A percentile compares a stretch with the other conserved stretches of the same genome.
Evolutionary conservation across 495 filamentous ascomycete species (phyloP).

Genomic region (Neurospora intermedia): DNA sequence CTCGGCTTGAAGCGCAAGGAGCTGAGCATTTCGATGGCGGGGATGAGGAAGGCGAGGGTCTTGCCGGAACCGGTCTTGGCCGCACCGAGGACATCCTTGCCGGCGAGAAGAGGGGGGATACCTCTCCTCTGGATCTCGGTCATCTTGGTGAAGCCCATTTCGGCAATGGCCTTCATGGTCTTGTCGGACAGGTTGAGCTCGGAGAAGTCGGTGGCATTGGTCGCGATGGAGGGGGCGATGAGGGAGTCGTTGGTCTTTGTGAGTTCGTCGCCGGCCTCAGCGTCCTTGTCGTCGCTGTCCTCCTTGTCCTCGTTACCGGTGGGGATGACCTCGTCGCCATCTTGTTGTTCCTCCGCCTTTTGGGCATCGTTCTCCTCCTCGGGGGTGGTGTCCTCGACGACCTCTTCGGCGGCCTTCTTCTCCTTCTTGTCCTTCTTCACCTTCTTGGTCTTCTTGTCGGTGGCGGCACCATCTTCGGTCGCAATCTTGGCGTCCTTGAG

Average conservation of each 20-base stretch:
- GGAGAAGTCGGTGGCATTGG: slow-evolving; percentile 45
- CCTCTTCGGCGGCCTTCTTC: slow-evolving; percentile 12
- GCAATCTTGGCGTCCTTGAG: slow-evolving; percentile 26
- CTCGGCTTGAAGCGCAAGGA: slow-evolving; percentile 72
- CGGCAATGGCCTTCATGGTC: slow-evolving; percentile 77
- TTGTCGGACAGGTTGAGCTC: slow-evolving; percentile 79
- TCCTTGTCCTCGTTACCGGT: slow-evolving; percentile 15
- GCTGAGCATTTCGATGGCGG: slow-evolving; percentile 87
- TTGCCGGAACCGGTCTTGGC: slow-evolving; percentile 97
- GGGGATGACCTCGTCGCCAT: slow-evolving; percentile 4
- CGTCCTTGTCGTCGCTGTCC: slow-evolving; percentile 17
- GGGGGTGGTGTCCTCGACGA: slow-evolving; percentile 1
- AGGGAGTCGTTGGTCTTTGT: slow-evolving; percentile 12
- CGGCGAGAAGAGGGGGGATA: slow-evolving; percentile 80
- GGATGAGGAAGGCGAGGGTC: slow-evolving; percentile 89
- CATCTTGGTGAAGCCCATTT: slow-evolving; percentile 91
- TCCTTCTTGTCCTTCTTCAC: slow-evolving; percentile 15
- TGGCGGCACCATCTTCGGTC: slow-evolving; percentile 16
- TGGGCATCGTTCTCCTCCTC: slow-evolving; percentile 11
- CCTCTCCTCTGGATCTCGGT: slow-evolving; percentile 87
- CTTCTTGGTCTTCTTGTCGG: slow-evolving; percentile 21
- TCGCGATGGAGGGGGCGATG: slow-evolving; percentile 20
- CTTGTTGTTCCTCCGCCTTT: background rate
- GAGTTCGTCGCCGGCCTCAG: slow-evolving; percentile 11
- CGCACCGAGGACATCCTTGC: slow-evolving; percentile 88